A percentile compares a stretch with the other conserved stretches of the same genome.
These are phyloP conservation scores for Exophiala aquamarina DNA, from an alignment of 2,329 filamentous ascomycete genomes.

Conservation along the genomic window DNA sequence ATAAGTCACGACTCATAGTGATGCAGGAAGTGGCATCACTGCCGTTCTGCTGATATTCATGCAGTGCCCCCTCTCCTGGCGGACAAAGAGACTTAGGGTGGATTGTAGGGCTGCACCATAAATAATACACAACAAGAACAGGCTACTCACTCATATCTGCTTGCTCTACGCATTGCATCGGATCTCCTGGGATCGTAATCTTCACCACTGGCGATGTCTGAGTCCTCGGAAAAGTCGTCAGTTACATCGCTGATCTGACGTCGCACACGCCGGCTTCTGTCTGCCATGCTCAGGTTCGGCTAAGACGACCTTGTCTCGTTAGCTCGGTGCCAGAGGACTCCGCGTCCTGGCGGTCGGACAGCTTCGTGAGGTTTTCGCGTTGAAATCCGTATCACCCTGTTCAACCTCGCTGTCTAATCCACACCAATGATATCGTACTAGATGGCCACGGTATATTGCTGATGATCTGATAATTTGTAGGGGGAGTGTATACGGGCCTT, in stretches of 20 bases:
- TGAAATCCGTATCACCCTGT: background rate
- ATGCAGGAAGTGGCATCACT: background rate
- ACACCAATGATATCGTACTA: no score
- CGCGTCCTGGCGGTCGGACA: conserved; percentile 11
- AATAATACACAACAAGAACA: background rate
- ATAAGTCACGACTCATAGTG: background rate
- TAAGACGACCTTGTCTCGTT: conserved; percentile 12
- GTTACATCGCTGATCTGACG: conserved; percentile 29
- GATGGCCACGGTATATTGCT: background rate
- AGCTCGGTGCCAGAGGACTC: conserved; percentile 11
- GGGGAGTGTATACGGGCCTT: no score
- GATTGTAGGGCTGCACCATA: no score
- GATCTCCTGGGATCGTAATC: conserved; percentile 24
- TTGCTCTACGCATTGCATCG: conserved; percentile 25
- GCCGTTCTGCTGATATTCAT: no score
- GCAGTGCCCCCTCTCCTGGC: no score
- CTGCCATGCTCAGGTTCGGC: conserved; percentile 26
- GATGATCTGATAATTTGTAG: no score
- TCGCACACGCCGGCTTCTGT: conserved; percentile 28
- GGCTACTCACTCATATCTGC: conserved; percentile 28
- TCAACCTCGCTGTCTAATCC: background rate
- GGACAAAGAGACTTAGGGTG: no score
- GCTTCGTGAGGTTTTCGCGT: conserved; percentile 16
- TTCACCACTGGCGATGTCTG: conserved; percentile 25
- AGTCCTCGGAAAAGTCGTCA: conserved; percentile 27